A percentile compares a stretch with the other conserved stretches of the same genome.
These are phyloP conservation scores for Viola pubescens DNA, from an alignment of 441 rosid genomes.

Conservation along the genomic window DNA sequence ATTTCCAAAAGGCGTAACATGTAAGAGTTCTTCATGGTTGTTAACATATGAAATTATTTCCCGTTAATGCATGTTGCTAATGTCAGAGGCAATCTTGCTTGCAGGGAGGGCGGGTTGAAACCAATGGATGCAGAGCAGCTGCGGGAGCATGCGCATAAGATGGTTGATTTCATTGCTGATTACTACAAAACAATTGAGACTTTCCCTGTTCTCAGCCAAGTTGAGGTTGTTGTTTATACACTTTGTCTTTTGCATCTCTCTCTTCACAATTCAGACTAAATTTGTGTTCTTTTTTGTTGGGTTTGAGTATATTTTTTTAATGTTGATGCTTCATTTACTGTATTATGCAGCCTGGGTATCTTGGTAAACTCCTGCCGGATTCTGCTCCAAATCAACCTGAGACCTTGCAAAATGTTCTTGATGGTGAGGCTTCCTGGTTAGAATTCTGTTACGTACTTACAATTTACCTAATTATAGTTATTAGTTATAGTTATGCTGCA, in stretches of 20 bases:
- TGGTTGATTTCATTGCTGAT: slow-evolving; percentile 94
- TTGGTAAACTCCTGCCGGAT: slow-evolving; percentile 52
- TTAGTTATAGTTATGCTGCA: not conserved
- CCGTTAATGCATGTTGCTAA: too few relatives aligned
- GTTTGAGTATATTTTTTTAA: not conserved
- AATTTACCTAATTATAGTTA: too few relatives aligned
- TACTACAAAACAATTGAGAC: slow-evolving; percentile 60
- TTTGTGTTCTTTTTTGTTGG: not conserved
- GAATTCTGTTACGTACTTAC: too few relatives aligned
- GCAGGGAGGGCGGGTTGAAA: slow-evolving; percentile 45
- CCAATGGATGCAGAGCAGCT: slow-evolving; percentile 80
- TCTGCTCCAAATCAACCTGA: slow-evolving; percentile 68
- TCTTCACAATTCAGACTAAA: not conserved
- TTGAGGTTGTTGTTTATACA: slow-evolving; percentile 38
- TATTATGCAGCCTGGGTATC: slow-evolving; percentile 71
- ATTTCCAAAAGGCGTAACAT: not conserved
- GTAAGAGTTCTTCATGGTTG: not conserved
- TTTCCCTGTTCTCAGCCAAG: slow-evolving; percentile 89
- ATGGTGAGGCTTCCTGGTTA: slow-evolving; percentile 36
- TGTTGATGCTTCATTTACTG: not conserved
- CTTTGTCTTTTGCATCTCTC: not conserved
- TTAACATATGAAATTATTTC: not conserved
- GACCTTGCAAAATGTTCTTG: slow-evolving; percentile 54
- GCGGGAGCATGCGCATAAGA: slow-evolving; percentile 69
- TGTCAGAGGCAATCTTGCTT: not conserved